These are phyloP conservation scores for Boletus reticuloceps DNA, from an alignment of 768 basidiomycete species.

Conservation along the genomic window DNA sequence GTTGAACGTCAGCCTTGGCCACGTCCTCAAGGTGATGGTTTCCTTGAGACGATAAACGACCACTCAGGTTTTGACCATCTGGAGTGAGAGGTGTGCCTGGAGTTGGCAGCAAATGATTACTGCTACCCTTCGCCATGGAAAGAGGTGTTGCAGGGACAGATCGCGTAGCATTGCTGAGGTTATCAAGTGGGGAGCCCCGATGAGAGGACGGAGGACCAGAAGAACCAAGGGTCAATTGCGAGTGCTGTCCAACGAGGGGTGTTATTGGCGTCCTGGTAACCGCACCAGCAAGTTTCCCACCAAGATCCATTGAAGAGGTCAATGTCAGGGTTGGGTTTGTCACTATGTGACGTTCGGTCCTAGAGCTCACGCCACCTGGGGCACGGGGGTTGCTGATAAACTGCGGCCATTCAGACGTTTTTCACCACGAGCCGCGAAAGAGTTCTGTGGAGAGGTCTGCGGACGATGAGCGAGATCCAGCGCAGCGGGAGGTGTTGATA, in stretches of 20 bases:
- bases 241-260: constrained; percentile 54
- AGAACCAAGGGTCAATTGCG: constrained; percentile 41
- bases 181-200: constrained; percentile 72
- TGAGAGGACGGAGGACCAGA: constrained; percentile 47
- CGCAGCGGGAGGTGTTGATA: no score
- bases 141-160: constrained; percentile 63
- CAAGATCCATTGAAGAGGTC: constrained; percentile 52
- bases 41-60: no score
- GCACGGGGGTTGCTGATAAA: constrained; percentile 65
- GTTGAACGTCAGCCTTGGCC: no score
- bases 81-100: no score
- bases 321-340: constrained; percentile 72
- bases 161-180: constrained; percentile 58
- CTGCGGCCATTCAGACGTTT: constrained; percentile 92
- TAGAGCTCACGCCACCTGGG: constrained; percentile 53
- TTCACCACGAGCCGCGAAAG: constrained; percentile 43
- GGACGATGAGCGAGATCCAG: no score
- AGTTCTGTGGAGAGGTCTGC: no score
- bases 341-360: constrained; percentile 65
- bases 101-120: no score
- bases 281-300: constrained; percentile 42
- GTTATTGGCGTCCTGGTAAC: constrained; percentile 67
- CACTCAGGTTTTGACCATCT: no score
- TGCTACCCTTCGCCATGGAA: no score
- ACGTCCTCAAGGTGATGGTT: no score